phyloP scores from a whole-genome alignment of 805 yeast species.

The Clavispora vitiphila region DNA sequence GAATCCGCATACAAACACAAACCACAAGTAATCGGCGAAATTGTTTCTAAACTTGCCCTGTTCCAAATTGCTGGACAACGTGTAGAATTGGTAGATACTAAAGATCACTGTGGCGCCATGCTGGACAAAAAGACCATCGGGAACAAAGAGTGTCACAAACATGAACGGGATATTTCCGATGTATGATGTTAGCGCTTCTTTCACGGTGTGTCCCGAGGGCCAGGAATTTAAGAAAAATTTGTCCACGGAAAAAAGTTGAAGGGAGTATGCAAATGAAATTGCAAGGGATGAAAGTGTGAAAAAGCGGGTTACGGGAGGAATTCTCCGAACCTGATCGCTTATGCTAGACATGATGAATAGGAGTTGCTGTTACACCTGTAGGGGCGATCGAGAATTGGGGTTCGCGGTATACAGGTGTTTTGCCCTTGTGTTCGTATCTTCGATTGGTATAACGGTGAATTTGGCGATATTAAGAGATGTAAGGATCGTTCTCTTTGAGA shows the following conservation, averaged over 20 bases:
- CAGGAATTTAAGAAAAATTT: not conserved
- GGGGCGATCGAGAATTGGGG: too few relatives aligned
- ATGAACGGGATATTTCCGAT: conserved; percentile 29
- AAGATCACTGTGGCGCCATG: conserved; percentile 28
- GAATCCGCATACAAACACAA: conserved; percentile 45
- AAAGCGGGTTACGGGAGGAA: conserved; percentile 61
- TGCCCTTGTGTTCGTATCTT: too few relatives aligned
- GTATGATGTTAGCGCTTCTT: too few relatives aligned
- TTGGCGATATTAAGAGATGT: too few relatives aligned
- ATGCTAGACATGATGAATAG: conserved; percentile 9
- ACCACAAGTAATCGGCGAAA: conserved; percentile 54
- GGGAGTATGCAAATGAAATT: conserved; percentile 11
- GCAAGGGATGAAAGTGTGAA: conserved; percentile 46
- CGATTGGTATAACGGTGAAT: too few relatives aligned
- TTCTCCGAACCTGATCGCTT: conserved; percentile 17
- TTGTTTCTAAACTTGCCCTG: conserved; percentile 42
- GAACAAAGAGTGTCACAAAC: conserved; percentile 47
- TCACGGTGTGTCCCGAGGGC: too few relatives aligned
- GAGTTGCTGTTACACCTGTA: not conserved
- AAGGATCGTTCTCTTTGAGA: too few relatives aligned
- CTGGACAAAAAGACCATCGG: conserved; percentile 25
- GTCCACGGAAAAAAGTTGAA: not conserved
- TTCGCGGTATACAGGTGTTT: not conserved
- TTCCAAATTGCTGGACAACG: conserved; percentile 54
- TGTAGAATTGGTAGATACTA: conserved; percentile 54